These are phyloP conservation scores for Kodamaea kaohsiungensis DNA, from an alignment of 805 yeast species.

Conservation along the genomic window DNA sequence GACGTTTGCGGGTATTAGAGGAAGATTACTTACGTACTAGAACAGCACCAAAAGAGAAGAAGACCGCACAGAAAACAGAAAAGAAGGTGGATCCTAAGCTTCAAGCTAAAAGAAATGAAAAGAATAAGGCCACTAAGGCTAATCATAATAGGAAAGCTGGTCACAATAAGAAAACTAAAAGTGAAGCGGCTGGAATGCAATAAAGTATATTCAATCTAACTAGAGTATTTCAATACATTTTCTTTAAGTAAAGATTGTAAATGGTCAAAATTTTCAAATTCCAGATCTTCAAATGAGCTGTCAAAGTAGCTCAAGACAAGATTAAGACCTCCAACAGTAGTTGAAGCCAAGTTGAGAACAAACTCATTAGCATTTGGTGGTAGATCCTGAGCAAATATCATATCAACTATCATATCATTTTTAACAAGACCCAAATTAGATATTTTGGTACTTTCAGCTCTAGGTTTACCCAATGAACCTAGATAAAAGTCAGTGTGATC, in stretches of 20 bases:
- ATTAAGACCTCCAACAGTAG: constrained; percentile 33
- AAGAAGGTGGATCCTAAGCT: constrained; percentile 37
- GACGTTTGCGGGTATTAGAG: constrained; percentile 60
- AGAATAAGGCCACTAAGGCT: constrained; percentile 39
- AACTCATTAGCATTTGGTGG: constrained; percentile 36
- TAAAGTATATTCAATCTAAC: background rate
- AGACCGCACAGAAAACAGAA: constrained; percentile 67
- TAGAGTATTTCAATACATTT: constrained; percentile 19
- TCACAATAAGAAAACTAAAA: constrained; percentile 54
- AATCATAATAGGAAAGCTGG: constrained; percentile 68
- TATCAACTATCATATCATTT: constrained; percentile 26
- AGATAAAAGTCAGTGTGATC: constrained; percentile 24
- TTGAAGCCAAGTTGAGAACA: constrained; percentile 30
- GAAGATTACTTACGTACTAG: constrained; percentile 47
- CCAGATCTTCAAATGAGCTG: constrained; percentile 10
- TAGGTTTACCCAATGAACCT: constrained; percentile 21
- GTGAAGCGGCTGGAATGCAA: constrained; percentile 26
- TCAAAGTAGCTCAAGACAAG: constrained; percentile 33
- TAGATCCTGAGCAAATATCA: constrained; percentile 39
- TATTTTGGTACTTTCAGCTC: constrained; percentile 33
- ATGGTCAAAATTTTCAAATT: constrained; percentile 26
- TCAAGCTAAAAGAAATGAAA: background rate
- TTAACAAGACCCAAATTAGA: constrained; percentile 40
- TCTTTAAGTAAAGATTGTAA: constrained; percentile 18
- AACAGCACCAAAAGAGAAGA: constrained; percentile 50